Base-by-base conservation (phyloP, 352 stramenopile species). In the Phytopythium boreale region DNA sequence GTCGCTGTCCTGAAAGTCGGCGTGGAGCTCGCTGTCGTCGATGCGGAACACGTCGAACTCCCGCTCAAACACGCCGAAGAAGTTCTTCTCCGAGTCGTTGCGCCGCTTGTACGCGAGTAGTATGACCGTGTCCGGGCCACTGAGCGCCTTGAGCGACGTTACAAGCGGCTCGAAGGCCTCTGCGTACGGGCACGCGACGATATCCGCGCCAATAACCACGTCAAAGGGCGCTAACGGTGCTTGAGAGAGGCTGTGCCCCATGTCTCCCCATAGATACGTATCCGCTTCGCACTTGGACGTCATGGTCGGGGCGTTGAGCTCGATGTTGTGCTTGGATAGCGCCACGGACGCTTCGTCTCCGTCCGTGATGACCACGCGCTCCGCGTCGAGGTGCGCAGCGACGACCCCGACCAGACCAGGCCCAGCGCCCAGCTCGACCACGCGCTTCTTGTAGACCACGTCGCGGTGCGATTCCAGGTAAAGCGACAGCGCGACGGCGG, bases 131-230 rank as follows among this genome's bases (percentile, higher is more conserved):
- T 75, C 31, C 4, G 67, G 46, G 4, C 66, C 62, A 34, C 73
- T 71, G 20, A 94, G 63, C 62, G 77, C 59, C 22, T 63, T 36
- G 19, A 95, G 77, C 19, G 82, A 87, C 51, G 58, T 41, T 11
- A 93, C 71, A 9, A 95, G 66, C 27, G 71, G 74, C 17, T 88
- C 72, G 63, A 93, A 93, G 1, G 82, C 82, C 15, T 61, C 75
- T 14, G 71, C 84, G 64, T 95, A 95, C 47, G 87, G 87, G 64
- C 87, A 95, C 12, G 87, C 87, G 59, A 92, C 80, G 63, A 95
- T 93, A 59, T 95, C 87, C 4, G 84, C 83, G 41, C 87, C 87
- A 10, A 95, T 51, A 44, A 95, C 79, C 47, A 95, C 73, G 58
- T 95, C 87, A 61, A 80, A 93, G 7, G 36, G 22, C 7, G 52